Evolutionary conservation across 2,329 filamentous ascomycete genomes (phyloP), one percentile per base, ranked within the genome.

Genomic region (Fusarium virguliforme): DNA sequence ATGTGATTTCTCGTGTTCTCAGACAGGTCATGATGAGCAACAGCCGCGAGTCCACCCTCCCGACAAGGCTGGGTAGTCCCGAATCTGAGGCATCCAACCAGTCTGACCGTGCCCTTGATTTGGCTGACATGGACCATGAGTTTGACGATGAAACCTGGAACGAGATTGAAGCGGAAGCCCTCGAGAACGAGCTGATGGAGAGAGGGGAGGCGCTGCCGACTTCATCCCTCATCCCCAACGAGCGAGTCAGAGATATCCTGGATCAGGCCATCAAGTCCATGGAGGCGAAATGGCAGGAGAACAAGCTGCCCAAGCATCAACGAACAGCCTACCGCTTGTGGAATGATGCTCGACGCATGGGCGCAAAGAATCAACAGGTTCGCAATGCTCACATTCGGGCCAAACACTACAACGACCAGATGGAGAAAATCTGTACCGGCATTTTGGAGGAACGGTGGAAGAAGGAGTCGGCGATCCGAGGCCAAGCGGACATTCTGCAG

Each of bases 271-370:
- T 93, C 10, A 75, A 81, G 7, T 79, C 83, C 1, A 84, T 89
- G 64, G 83, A 85, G 54, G 75, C 81, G 4, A 77, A 80, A 5
- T 95, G 92, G 92, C 79, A 80, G n/a, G 77, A 83, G n/a, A 82
- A 81, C 1, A 90, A 89, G 69, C 82, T 88, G 7, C 87, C 89
- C 0, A 87, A 83, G 58, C 81, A 88, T 13, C 81, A 89, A 62
- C 78, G 77, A 6, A 89, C 85, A 63, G 92, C 91, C 0, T 86
- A 88, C 75, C 79, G 76, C 4, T 71, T 92, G 3, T 97, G 93
- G 94, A 81, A 77, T 4, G 71, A 84, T 40, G 88, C 88, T 32
- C 87, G 84, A 56, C 83, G 81, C 9, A 77, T 79, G 43, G 80
- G 81, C 74, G 79, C 77, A 2, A 74, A 60, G 34, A 74, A 56